A percentile compares a stretch with the other conserved stretches of the same genome.
Evolutionary conservation across 2,329 filamentous ascomycete species (phyloP).

Genomic region (Juglanconis oblonga): DNA sequence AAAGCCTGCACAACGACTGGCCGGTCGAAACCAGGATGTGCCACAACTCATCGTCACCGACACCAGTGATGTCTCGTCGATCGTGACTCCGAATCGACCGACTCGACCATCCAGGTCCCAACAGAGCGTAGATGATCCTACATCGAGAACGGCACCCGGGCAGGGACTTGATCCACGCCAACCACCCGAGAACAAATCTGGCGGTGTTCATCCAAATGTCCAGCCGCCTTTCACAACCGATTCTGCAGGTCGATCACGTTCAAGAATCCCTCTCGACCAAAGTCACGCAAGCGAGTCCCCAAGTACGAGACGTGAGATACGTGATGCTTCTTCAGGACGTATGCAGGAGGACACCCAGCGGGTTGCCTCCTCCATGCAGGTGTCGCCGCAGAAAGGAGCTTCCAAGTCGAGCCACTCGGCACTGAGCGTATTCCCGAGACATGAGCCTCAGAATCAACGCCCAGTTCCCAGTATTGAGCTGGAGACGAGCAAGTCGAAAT

Average conservation of each 20-base stretch:
- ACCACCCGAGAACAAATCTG: background rate
- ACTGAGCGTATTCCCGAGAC: background rate
- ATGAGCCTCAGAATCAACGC: background rate
- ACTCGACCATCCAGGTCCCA: background rate
- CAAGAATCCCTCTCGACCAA: background rate
- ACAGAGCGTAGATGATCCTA: background rate
- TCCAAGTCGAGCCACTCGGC: too few relatives aligned
- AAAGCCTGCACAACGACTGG: background rate
- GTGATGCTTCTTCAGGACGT: too few relatives aligned
- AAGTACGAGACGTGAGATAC: too few relatives aligned
- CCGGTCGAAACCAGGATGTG: background rate
- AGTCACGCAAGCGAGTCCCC: too few relatives aligned
- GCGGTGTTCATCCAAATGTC: background rate
- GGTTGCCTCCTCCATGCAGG: too few relatives aligned
- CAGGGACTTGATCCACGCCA: background rate
- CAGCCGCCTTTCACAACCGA: background rate
- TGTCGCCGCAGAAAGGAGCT: too few relatives aligned
- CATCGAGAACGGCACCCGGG: background rate
- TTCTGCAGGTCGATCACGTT: background rate
- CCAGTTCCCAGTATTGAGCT: background rate
- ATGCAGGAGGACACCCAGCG: too few relatives aligned
- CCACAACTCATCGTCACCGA: background rate
- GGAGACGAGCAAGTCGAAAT: background rate
- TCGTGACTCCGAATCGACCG: background rate
- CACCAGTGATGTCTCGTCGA: background rate